Base-by-base conservation (phyloP, 2,329 filamentous ascomycete genomes). In the Xylariaceae sp. region DNA sequence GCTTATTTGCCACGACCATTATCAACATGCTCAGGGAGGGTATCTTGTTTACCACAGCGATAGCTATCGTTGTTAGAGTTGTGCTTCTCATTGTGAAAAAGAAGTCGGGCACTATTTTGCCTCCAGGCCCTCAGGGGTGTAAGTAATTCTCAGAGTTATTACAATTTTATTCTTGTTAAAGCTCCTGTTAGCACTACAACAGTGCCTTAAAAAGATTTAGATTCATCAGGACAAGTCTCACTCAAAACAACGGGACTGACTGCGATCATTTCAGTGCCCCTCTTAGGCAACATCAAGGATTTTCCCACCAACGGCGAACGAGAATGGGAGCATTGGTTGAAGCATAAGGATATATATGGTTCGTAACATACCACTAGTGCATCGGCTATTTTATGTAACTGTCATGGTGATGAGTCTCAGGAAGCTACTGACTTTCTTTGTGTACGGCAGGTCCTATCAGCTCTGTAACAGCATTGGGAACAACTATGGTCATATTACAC, bases 281-380 rank as follows among this genome's bases (percentile, higher is more conserved):
- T 84, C 0, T 24, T 84, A 3, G 82, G 82, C 3, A 84, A 84
- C 61, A 60, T 83, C 14, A 58, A 62, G 1, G 80, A 84, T 59
- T 67, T 84, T 9, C 81, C 81, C 0, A 66, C 72, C 0, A 47
- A 56, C 0, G 74, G 71, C 1, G 61, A 56, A 5, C 69, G 65
- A 4, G 75, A 78, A 56, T 76, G 70, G 56, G 60, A 72, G 41
- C 76, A 78, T 51, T 79, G 76, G 76, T 46, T 74, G 26, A 72
- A 74, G 55, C 71, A 75, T 55, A 78, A 75, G 49, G 71, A 76
- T 5, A 34, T 62, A 0, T 76, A 78, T 36, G 62, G 62, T 62
- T 23, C 14, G 19, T 11, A n/a, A 8, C 33, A 29, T 17, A 3
- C 11, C 7, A 12, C 4, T 19, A 14, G 24, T 12, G n/a, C 14